Conservation (phyloP, 805 yeast species). For the Wickerhamia fluorescens region DNA sequence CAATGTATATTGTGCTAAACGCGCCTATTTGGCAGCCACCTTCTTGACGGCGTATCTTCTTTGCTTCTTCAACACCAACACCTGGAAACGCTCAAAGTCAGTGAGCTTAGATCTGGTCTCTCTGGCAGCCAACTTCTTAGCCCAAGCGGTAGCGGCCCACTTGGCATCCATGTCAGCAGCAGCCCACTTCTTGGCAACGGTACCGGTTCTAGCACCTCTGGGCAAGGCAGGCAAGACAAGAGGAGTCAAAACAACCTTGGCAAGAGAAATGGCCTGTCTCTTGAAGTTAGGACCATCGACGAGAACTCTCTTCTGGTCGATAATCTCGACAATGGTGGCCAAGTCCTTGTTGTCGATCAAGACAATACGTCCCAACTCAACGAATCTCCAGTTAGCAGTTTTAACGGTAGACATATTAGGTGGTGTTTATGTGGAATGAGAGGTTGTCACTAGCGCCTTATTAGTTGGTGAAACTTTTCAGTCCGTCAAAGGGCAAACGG, state of each 20-base stretch:
- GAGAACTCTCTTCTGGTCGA: constrained; percentile 98
- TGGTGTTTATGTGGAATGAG: no score
- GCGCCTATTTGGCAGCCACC: constrained; percentile 89
- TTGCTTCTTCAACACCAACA: constrained; percentile 94
- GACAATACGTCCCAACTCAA: constrained; percentile 99
- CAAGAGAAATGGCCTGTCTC: constrained; percentile 88
- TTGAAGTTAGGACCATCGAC: constrained; percentile 95
- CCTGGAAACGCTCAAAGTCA: constrained; percentile 99
- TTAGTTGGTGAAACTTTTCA: constrained; percentile 3
- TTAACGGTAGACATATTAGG: constrained; percentile 46
- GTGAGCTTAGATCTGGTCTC: constrained; percentile 87
- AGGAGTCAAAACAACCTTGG: constrained; percentile 89
- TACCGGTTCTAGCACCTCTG: constrained; percentile 88
- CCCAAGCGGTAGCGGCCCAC: constrained; percentile 95
- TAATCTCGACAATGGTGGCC: constrained; percentile 97
- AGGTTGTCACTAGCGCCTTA: constrained; percentile 22
- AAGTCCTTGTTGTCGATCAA: constrained; percentile 79
- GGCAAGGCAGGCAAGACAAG: constrained; percentile 77
- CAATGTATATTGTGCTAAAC: no score
- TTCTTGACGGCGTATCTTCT: constrained; percentile 90
- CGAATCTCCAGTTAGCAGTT: constrained; percentile 98
- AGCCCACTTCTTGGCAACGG: constrained; percentile 88
- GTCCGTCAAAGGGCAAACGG: no score
- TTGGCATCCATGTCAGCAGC: constrained; percentile 81
- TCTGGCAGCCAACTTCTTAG: constrained; percentile 95